A percentile compares a stretch with the other conserved stretches of the same genome.
phyloP scores from a whole-genome alignment of 768 basidiomycete species.

The Podaxis sp. region DNA sequence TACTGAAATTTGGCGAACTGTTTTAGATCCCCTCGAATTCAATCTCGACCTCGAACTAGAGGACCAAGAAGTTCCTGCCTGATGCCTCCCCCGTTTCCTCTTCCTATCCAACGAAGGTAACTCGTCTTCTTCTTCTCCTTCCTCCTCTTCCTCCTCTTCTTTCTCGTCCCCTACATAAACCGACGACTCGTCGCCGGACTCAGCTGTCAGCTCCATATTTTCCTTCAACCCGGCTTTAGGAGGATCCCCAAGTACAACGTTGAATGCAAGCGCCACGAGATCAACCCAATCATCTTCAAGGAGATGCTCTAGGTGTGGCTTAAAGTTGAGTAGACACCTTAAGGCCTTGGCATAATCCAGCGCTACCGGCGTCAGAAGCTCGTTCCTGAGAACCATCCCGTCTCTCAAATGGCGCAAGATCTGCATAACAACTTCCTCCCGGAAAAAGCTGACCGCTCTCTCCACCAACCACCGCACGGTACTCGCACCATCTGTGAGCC shows the following conservation, averaged over 20 bases:
- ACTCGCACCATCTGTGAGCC: constrained; percentile 66
- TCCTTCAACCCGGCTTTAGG: constrained; percentile 35
- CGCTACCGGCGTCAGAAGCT: constrained; percentile 63
- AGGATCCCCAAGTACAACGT: constrained; percentile 69
- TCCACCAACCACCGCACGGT: constrained; percentile 76
- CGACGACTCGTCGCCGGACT: constrained; percentile 32
- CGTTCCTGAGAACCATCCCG: constrained; percentile 51
- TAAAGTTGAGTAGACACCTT: constrained; percentile 58
- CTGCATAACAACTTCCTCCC: constrained; percentile 50
- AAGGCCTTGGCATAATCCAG: constrained; percentile 83
- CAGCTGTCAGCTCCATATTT: constrained; percentile 24
- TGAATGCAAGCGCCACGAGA: constrained; percentile 72
- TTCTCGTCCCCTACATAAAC: constrained; percentile 31
- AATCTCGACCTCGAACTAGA: constrained; percentile 19
- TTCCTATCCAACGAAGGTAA: constrained; percentile 27
- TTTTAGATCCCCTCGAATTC: constrained; percentile 23
- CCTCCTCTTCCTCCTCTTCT: constrained; percentile 33
- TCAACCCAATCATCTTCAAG: constrained; percentile 64
- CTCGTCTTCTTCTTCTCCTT: constrained; percentile 24
- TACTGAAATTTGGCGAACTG: constrained; percentile 28
- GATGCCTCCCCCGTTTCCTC: constrained; percentile 38
- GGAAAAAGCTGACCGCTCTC: constrained; percentile 54
- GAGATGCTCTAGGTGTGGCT: constrained; percentile 79
- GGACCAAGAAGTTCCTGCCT: constrained; percentile 19
- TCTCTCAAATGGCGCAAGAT: constrained; percentile 66